These are phyloP conservation scores for Yamadazyma membranifaciens DNA, from an alignment of 1,139 yeast genomes.

Conservation along the genomic window DNA sequence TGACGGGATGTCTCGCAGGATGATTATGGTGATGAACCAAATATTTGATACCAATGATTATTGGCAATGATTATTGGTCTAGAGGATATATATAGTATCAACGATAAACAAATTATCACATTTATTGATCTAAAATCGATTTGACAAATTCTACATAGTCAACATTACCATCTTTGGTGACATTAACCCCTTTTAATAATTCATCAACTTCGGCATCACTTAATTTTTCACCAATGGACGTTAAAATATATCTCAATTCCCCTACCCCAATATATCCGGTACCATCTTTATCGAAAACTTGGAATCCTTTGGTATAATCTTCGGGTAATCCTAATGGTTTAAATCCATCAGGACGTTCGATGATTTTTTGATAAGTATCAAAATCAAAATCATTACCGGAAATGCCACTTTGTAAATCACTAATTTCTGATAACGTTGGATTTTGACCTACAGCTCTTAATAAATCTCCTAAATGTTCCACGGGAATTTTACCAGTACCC, in stretches of 20 bases:
- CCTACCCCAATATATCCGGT: conserved; percentile 98
- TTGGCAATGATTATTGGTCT: too few relatives aligned
- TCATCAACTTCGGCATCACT: conserved; percentile 92
- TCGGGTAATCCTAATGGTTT: conserved; percentile 91
- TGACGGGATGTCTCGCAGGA: neutral
- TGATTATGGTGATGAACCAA: too few relatives aligned
- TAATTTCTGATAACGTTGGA: conserved; percentile 89
- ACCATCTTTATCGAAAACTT: conserved; percentile 93
- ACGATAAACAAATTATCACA: neutral
- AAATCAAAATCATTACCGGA: conserved; percentile 58
- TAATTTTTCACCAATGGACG: conserved; percentile 91
- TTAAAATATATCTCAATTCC: conserved; percentile 88
- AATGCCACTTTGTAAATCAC: conserved; percentile 61
- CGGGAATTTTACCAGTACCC: conserved; percentile 92
- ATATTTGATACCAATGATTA: too few relatives aligned
- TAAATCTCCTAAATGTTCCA: conserved; percentile 85
- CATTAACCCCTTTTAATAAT: conserved; percentile 90
- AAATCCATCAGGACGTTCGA: conserved; percentile 88
- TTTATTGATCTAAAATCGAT: conserved; percentile 82
- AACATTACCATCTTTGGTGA: conserved; percentile 90
- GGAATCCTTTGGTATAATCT: conserved; percentile 96
- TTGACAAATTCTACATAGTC: conserved; percentile 95
- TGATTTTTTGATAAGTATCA: conserved; percentile 73
- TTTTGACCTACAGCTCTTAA: conserved; percentile 97
- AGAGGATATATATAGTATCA: neutral